Percentiles rank a stretch among this genome's conserved stretches.
phyloP scores from a whole-genome alignment of 495 filamentous ascomycete species.

The Pyrenula massariospora region DNA sequence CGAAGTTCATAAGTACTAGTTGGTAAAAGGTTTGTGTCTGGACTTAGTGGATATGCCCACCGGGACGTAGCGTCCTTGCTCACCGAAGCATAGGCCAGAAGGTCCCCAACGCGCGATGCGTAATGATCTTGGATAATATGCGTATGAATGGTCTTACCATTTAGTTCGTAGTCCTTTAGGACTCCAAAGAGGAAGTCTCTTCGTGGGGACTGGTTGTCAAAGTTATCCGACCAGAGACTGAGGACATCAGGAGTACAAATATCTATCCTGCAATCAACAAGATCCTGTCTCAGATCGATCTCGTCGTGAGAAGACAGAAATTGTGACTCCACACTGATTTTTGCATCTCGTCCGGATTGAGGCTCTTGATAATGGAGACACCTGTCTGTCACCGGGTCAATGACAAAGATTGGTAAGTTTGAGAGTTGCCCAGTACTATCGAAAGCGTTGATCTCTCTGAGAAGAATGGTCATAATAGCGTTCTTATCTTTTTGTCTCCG shows the following conservation, averaged over 20 bases:
- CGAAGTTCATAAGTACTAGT: conserved; percentile 63
- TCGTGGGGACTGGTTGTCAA: conserved; percentile 85
- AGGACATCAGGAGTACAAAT: conserved; percentile 95
- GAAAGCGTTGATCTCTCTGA: conserved; percentile 61
- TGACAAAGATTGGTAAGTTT: conserved; percentile 69
- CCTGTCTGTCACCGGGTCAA: conserved; percentile 67
- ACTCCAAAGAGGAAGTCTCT: conserved; percentile 84
- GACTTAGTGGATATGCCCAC: conserved; percentile 89
- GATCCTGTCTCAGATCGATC: conserved; percentile 70
- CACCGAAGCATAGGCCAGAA: conserved; percentile 86
- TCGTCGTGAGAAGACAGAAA: conserved; percentile 50
- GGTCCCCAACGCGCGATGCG: conserved; percentile 68
- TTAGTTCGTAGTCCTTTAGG: conserved; percentile 90
- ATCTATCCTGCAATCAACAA: conserved; percentile 92
- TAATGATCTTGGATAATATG: conserved; percentile 69
- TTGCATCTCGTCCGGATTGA: conserved; percentile 33
- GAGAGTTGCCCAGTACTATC: conserved; percentile 67
- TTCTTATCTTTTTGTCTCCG: conserved; percentile 79
- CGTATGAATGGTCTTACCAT: conserved; percentile 91
- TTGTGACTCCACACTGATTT: conserved; percentile 63
- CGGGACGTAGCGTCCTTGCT: conserved; percentile 75
- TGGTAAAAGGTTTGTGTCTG: conserved; percentile 72
- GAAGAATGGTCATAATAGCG: conserved; percentile 96
- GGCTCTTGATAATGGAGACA: conserved; percentile 91
- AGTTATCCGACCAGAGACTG: conserved; percentile 92